Conservation (phyloP, 352 stramenopile species). For the Elongisporangium anandrum region DNA sequence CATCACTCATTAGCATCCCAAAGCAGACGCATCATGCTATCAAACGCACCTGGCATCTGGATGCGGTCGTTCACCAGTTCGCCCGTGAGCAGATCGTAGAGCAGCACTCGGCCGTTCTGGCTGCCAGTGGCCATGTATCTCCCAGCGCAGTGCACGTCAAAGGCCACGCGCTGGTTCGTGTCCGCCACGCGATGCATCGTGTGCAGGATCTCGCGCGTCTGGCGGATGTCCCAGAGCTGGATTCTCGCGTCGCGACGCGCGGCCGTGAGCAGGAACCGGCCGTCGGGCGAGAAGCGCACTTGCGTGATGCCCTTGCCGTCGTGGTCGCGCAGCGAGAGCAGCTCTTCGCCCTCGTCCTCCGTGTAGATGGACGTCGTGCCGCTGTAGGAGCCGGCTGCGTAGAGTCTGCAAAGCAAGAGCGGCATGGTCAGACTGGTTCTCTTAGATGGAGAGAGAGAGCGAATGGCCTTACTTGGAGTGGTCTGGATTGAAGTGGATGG, state of each 20-base stretch:
- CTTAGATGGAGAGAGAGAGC: background rate
- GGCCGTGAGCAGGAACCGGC: constrained; percentile 68
- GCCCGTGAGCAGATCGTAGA: constrained; percentile 57
- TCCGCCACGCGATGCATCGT: constrained; percentile 52
- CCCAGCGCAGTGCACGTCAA: constrained; percentile 67
- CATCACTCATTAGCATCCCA: background rate
- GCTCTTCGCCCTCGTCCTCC: constrained; percentile 63
- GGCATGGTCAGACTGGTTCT: background rate
- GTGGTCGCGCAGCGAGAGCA: constrained; percentile 60
- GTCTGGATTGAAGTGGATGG: constrained; percentile 77
- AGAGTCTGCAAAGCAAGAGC: constrained; percentile 29
- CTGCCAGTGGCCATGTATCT: constrained; percentile 62
- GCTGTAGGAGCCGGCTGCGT: constrained; percentile 81
- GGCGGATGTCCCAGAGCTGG: constrained; percentile 86
- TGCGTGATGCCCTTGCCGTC: constrained; percentile 78
- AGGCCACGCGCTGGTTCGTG: constrained; percentile 75
- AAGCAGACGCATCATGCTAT: background rate
- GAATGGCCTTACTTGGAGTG: constrained; percentile 44
- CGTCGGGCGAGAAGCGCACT: constrained; percentile 74
- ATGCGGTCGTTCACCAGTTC: constrained; percentile 43
- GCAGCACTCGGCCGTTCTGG: constrained; percentile 37
- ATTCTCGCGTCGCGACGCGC: constrained; percentile 64
- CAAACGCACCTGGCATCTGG: constrained; percentile 19
- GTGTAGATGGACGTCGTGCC: constrained; percentile 83
- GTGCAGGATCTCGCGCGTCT: constrained; percentile 57